Evolutionary conservation across 2,329 filamentous ascomycete species (phyloP), one percentile per base, ranked within the genome.

Genomic region (Xylaria sp.): DNA sequence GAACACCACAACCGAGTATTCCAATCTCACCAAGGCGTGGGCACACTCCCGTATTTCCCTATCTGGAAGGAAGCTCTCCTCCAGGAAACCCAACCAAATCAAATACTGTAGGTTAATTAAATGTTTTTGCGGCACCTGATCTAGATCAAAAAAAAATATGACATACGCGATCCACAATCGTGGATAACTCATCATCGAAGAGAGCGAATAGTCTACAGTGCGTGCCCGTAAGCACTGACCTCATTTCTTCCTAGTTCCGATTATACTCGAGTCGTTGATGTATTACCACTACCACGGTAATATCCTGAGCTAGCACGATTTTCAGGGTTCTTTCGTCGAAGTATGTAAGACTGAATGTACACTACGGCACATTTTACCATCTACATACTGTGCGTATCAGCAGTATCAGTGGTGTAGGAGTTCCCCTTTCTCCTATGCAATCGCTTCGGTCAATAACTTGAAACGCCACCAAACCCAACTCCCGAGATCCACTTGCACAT

Each of bases 401-500:
- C n/a, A n/a, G n/a, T n/a, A 12, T 12, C 15, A 36, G 34, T 36
- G 8, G 32, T 50, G 12, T 4, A 8, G 30, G 25, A 28, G 7
- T 18, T 5, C 20, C 25, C 46, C 46, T 30, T 8, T 30, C 30
- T 20, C 50, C 30, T 34, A 53, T 34, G 10, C 23, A 46, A 55
- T 59, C 28, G 55, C 55, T 63, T 46, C n/a, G n/a, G 60, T 59
- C 34, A 23, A 28, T 39, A 20, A 46, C n/a, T n/a, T 55, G 20
- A 52, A 55, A 46, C 52, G 48, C 50, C 65, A 39, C 52, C 59
- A 63, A n/a, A n/a, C 39, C 20, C 10, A 36, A 59, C 46, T 67
- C 60, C 59, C 60, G 55, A 59, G 45, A 43, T 60, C 65, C 65
- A 59, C 65, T 48, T 67, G 43, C 65, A 60, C 55, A 60, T 64